Evolutionary conservation across 257 asterid species (phyloP).

Genomic region (Paulownia fortunei): DNA sequence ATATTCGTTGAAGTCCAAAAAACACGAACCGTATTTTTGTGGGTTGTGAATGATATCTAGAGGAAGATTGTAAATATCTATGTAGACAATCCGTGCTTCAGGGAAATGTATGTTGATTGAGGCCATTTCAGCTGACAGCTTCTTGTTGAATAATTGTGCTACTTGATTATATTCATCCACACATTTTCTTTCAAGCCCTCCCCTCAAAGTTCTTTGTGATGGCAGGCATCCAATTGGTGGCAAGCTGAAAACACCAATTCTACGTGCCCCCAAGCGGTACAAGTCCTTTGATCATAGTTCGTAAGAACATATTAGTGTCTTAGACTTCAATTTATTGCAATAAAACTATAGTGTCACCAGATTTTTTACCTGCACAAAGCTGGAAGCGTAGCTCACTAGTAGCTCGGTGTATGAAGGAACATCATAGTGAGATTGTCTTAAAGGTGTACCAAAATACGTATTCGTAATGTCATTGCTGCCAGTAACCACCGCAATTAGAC

Average conservation of each 20-base stretch:
- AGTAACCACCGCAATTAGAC: constrained; percentile 30
- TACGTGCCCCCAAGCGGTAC: constrained; percentile 55
- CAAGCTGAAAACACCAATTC: constrained; percentile 56
- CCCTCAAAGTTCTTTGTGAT: constrained; percentile 73
- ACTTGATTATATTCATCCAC: constrained; percentile 48
- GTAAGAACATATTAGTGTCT: background rate
- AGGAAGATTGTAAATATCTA: constrained; percentile 50
- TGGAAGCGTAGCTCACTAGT: constrained; percentile 55
- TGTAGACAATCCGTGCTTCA: constrained; percentile 46
- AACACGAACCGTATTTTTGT: constrained; percentile 52
- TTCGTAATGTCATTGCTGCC: constrained; percentile 62
- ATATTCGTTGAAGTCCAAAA: no score
- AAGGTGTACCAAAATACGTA: constrained; percentile 48
- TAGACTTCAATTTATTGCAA: no score
- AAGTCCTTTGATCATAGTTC: constrained; percentile 46
- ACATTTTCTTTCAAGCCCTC: constrained; percentile 57
- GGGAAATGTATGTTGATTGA: constrained; percentile 40
- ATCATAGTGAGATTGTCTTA: constrained; percentile 46
- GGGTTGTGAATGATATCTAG: constrained; percentile 62
- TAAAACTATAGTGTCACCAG: no score
- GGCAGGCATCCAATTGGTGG: constrained; percentile 85
- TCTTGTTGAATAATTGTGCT: constrained; percentile 49
- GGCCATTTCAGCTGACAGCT: constrained; percentile 45
- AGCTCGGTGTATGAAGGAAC: constrained; percentile 51
- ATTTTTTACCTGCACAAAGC: constrained; percentile 55